Base-by-base conservation (phyloP, 2,329 filamentous ascomycete genomes). In the Arthrobotrys megalospora region DNA sequence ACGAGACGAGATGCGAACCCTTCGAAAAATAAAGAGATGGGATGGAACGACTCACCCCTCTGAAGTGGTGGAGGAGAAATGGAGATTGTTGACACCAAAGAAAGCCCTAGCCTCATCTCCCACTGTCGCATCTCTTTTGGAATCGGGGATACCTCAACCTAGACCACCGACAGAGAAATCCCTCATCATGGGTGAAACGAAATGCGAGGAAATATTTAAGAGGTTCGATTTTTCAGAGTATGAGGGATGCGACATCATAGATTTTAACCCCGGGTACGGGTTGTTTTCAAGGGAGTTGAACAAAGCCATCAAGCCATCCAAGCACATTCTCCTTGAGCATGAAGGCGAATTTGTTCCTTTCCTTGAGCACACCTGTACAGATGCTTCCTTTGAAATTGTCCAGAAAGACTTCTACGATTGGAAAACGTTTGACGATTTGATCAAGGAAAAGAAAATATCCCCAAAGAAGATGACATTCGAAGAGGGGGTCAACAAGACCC, bases 281-380 rank as follows among this genome's bases (percentile, higher is more conserved):
- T 67, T 97, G 1, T 96, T 92, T 89, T 97, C 94, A 38, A 86
- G 86, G 32, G 92, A 91, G 81, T 86, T 98, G 0, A 90, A 97
- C 83, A 87, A 93, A 0, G 85, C 88, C 53, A 86, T 99, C 6
- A 85, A 93, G 81, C 95, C 95, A 3, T 90, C 93, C 72, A 90
- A 89, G 4, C 96, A 99, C 85, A 85, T 97, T 52, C 86, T 99
- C 48, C 87, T 97, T 84, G 94, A 98, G 82, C 90, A 91, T 1
- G 88, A 92, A 38, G 83, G 86, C 0, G 81, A 88, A 2, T 95
- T 92, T 83, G 80, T 85, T 0, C 86, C 88, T 0, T 89, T 91
- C 77, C 88, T 97, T 24, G 81, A 88, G 16, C 86, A 88, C 0
- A 85, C 94, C 1, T 83, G 89, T 6, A 82, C 21, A 1, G 47